A percentile compares a stretch with the other conserved stretches of the same genome.
Conservation (phyloP, 345 rosid genomes). For the Hypericum perforatum region DNA sequence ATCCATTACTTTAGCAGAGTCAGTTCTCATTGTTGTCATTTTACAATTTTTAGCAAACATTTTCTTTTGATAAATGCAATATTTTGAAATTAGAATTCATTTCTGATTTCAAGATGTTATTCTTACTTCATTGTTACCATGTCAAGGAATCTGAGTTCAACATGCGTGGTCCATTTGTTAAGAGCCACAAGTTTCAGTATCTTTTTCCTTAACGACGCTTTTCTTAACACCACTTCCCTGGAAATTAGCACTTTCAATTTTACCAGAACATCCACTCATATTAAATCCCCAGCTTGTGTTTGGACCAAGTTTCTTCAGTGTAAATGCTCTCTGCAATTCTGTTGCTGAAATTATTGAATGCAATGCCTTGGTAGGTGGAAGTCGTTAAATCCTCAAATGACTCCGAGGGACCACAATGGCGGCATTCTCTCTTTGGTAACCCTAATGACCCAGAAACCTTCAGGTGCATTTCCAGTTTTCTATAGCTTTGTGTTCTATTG, state of each 20-base stretch:
- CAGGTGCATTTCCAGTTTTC: slow-evolving; percentile 45
- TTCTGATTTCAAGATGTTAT: too few relatives aligned
- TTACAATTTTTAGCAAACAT: background rate
- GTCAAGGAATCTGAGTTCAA: too few relatives aligned
- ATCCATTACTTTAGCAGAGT: background rate
- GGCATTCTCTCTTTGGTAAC: slow-evolving; percentile 87
- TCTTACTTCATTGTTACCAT: too few relatives aligned
- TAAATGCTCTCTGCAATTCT: background rate
- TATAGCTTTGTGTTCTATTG: background rate
- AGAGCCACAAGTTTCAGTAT: too few relatives aligned
- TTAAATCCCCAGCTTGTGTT: too few relatives aligned
- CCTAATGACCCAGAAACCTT: slow-evolving; percentile 90
- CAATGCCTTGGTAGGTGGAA: slow-evolving; percentile 45
- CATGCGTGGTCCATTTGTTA: too few relatives aligned
- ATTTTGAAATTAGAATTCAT: too few relatives aligned
- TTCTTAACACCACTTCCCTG: too few relatives aligned
- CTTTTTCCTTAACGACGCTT: too few relatives aligned
- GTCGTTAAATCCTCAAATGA: slow-evolving; percentile 78
- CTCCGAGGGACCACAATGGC: slow-evolving; percentile 81
- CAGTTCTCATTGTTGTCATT: background rate
- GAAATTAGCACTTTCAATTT: too few relatives aligned
- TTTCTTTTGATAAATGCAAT: too few relatives aligned
- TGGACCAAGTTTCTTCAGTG: background rate
- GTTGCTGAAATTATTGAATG: slow-evolving; percentile 1
- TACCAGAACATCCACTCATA: too few relatives aligned